These are phyloP conservation scores for Circinella umbellata DNA, from an alignment of 371 early-diverging fungal genomes.

Conservation along the genomic window DNA sequence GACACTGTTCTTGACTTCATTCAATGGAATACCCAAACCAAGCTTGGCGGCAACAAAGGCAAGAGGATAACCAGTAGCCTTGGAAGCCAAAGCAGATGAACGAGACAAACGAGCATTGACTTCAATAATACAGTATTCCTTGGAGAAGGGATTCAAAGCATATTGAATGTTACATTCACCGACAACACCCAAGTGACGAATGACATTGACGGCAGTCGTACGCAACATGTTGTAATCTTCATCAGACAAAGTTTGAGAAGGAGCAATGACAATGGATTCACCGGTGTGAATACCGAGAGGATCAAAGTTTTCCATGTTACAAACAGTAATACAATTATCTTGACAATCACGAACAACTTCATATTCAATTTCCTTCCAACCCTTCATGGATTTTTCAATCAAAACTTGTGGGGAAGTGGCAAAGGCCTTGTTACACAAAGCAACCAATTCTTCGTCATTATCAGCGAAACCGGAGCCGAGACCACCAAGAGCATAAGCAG, in stretches of 20 bases:
- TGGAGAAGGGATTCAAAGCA: constrained; percentile 85
- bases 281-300: constrained; percentile 96
- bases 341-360: constrained; percentile 96
- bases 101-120: constrained; percentile 95
- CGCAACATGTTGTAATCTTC: constrained; percentile 95
- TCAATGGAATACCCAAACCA: constrained; percentile 83
- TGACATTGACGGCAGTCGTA: constrained; percentile 91
- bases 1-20: constrained; percentile 87
- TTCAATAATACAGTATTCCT: constrained; percentile 93
- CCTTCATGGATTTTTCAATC: constrained; percentile 94
- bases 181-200: constrained; percentile 94
- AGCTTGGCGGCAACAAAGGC: constrained; percentile 97
- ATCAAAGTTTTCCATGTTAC: constrained; percentile 99
- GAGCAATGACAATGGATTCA: constrained; percentile 96
- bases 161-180: constrained; percentile 98
- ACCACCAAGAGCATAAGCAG: constrained; percentile 95
- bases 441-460: constrained; percentile 72
- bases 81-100: constrained; percentile 87
- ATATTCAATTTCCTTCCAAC: constrained; percentile 98
- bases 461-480: constrained; percentile 95
- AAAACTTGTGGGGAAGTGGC: constrained; percentile 87
- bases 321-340: constrained; percentile 97
- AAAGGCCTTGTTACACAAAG: constrained; percentile 80
- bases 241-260: constrained; percentile 92
- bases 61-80: constrained; percentile 96